Evolutionary conservation across 352 stramenopile species (phyloP), one percentile per base, ranked within the genome.

Genomic region (Phytophthora gonapodyides): DNA sequence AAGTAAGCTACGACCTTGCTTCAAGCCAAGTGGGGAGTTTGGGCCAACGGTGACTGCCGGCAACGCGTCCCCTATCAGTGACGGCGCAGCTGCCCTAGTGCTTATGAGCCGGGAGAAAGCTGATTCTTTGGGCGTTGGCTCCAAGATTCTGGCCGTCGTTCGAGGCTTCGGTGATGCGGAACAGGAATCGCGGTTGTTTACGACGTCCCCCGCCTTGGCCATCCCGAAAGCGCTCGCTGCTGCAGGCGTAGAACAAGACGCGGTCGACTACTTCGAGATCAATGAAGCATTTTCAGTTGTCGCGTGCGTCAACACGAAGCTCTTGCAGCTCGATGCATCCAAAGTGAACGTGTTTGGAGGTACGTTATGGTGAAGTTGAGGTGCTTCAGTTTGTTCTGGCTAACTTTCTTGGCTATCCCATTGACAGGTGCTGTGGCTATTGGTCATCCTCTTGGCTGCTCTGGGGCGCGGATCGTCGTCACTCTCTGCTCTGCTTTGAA

Each of bases 251-350:
- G 36, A 55, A n/a, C 58, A 91, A 11, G 73, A 66, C 11, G 91
- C 98, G 64, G 78, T 99, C 6, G 93, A 99, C 38, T 98, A 90
- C 71, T 94, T 97, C 69, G 97, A 99, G 79, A 98, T 99, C 61
- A 99, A 99, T 69, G 97, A 99, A 67, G 97, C 97, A 17, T 99
- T 99, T 71, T 83, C 92, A 2, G 95, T 98, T 13, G 97, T 99
- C 7, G 78, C 92, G 0, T 80, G 98, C 16, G 93, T 87, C 2
- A 99, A 98, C 77, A 91, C 86, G 51, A 71, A 97, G 71, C 60
- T 98, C 9, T 42, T 99, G 46, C 80, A 84, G 30, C 65, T 99
- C 6, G 88, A 98, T 72, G 66, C 69, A 17, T 66, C 67, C 31
- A 86, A 78, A 54, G 91, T 99, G 10, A 99, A 99, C 76, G 91